Base-by-base conservation (phyloP, 2,329 filamentous ascomycete genomes). In the Sporothrix phasma region DNA sequence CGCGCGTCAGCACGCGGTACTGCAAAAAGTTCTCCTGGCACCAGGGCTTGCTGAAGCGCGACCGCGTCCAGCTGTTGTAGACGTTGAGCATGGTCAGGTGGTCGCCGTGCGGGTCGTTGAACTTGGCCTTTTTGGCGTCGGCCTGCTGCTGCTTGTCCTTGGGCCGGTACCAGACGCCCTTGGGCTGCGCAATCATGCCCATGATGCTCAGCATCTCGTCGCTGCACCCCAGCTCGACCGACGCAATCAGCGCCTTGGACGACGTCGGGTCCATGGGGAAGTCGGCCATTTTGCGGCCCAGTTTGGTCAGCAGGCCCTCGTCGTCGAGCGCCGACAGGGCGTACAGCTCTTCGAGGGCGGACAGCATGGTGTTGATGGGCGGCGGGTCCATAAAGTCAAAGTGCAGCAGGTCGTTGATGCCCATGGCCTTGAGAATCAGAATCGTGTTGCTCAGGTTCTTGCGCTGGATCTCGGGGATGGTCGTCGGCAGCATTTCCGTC, bases 321-420 rank as follows among this genome's bases (percentile, higher is more conserved):
- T 99, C 93, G 68, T 99, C 94, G 0, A 99, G 81, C 0, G 93
- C 93, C 3, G 88, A 91, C 11, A 99, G 79, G 0, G 92, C 91
- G 72, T 99, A 99, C 0, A 99, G 81, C 73, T 97, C 94, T 76
- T 99, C 95, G 3, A 99, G 79, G 0, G 94, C 94, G 59, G 92
- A 96, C 68, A 99, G 83, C 91, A 97, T 97, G 13, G 94, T 97
- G 71, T 97, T 97, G 34, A 94, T 94, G 0, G 94, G 94, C 0
- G 94, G 94, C 0, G 94, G 92, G 71, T 99, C 94, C 93, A 99
- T 97, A 71, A 99, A 99, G 76, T 97, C 93, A 71, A 99, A 99
- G 72, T 96, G 92, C 13, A 99, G 81, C 1, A 99, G 80, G 72
- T 99, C 94, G 72, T 99, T 97, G 75, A 99, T 97, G 3, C 95